Percentiles rank a stretch among this genome's conserved stretches.
Evolutionary conservation across 2,329 filamentous ascomycete genomes (phyloP).

Genomic region (Coleophoma cylindrospora): DNA sequence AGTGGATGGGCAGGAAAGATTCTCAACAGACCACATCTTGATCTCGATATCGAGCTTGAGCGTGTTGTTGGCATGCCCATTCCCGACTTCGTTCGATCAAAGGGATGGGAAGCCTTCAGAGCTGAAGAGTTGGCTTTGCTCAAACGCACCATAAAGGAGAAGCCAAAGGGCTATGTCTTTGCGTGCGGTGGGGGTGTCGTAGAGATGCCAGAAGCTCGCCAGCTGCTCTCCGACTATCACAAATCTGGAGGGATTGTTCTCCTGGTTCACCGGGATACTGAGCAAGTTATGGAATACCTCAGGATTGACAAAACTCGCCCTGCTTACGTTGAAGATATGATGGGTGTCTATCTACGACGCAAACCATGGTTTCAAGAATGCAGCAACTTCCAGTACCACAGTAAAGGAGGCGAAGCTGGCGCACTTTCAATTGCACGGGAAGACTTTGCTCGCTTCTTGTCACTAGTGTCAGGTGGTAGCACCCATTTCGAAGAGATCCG

Average conservation of each 20-base stretch:
- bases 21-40: slow-evolving; percentile 72
- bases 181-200: slow-evolving; percentile 94
- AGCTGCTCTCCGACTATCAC: slow-evolving; percentile 69
- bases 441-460: slow-evolving; percentile 71
- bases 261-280: slow-evolving; percentile 81
- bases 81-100: slow-evolving; percentile 71
- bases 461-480: slow-evolving; percentile 60
- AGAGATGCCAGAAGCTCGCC: slow-evolving; percentile 74
- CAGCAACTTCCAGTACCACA: slow-evolving; percentile 92
- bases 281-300: slow-evolving; percentile 83
- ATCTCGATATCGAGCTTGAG: slow-evolving; percentile 87
- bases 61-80: slow-evolving; percentile 68
- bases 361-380: slow-evolving; percentile 89
- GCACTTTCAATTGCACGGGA: slow-evolving; percentile 30
- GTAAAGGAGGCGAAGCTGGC: slow-evolving; percentile 48
- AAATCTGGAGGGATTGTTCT: slow-evolving; percentile 78
- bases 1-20: slow-evolving; percentile 78
- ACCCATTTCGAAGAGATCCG: slow-evolving; percentile 50
- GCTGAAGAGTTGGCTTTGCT: slow-evolving; percentile 72
- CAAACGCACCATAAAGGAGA: slow-evolving; percentile 67
- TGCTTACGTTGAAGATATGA: slow-evolving; percentile 89
- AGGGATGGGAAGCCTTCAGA: slow-evolving; percentile 88
- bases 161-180: slow-evolving; percentile 73
- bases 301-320: slow-evolving; percentile 85
- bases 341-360: slow-evolving; percentile 81